Percentiles rank a stretch among this genome's conserved stretches.
These are phyloP conservation scores for Cryptosporidium sp. DNA, from an alignment of 169 alveolate genomes.

Conservation along the genomic window DNA sequence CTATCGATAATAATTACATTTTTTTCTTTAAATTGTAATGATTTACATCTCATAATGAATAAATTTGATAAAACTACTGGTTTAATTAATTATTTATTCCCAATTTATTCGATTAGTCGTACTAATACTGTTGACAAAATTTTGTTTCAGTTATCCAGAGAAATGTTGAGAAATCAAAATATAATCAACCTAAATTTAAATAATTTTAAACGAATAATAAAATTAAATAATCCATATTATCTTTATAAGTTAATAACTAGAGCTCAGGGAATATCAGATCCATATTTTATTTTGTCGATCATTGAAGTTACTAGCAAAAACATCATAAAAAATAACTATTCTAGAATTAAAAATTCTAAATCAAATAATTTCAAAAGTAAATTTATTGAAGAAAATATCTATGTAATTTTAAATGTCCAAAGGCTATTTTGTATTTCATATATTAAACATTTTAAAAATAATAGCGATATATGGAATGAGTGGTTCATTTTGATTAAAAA, in stretches of 20 bases:
- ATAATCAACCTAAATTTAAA: background rate
- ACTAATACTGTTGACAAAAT: background rate
- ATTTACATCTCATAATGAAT: background rate
- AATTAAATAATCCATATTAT: background rate
- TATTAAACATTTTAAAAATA: slow-evolving; percentile 2
- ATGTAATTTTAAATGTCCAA: slow-evolving; percentile 7
- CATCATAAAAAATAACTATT: slow-evolving; percentile 18
- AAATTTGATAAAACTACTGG: background rate
- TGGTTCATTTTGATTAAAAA: slow-evolving; percentile 17
- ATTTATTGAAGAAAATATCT: slow-evolving; percentile 47
- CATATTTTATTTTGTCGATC: slow-evolving; percentile 2
- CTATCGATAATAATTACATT: background rate
- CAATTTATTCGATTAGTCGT: background rate
- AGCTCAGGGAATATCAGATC: background rate
- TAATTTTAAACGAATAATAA: slow-evolving; percentile 12
- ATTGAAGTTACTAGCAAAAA: slow-evolving; percentile 13
- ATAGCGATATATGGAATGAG: slow-evolving; percentile 21
- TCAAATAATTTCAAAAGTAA: slow-evolving; percentile 40
- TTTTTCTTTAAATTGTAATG: background rate
- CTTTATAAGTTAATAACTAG: background rate
- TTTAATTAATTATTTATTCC: background rate
- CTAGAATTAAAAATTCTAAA: slow-evolving; percentile 42
- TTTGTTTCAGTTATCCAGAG: background rate
- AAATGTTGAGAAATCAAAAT: background rate
- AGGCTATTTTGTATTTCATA: slow-evolving; percentile 13